phyloP scores from a whole-genome alignment of 441 rosid species.

The Pelargonium cotyledonis region DNA sequence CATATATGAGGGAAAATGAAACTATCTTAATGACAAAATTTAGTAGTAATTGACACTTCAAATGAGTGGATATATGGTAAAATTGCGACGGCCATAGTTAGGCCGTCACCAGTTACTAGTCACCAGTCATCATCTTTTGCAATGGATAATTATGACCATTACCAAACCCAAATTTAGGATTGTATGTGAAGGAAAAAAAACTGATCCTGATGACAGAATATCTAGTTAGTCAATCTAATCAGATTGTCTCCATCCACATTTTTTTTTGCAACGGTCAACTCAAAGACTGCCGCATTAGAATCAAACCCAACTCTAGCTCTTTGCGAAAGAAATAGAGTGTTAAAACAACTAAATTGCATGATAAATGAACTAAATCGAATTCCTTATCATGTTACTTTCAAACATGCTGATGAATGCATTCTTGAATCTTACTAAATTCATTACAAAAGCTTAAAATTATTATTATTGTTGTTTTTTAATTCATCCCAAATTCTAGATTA shows the following conservation, averaged over 20 bases:
- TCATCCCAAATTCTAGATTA: background rate
- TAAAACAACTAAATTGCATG: background rate
- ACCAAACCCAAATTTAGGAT: too few species aligned
- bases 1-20: background rate
- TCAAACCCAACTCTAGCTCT: background rate
- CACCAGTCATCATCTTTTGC: too few species aligned
- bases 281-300: too few species aligned
- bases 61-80: too few species aligned
- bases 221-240: background rate
- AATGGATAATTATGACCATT: too few species aligned
- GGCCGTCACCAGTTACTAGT: too few species aligned
- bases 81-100: too few species aligned
- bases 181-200: background rate
- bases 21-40: background rate
- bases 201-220: background rate
- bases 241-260: background rate
- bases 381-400: background rate
- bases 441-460: too few species aligned
- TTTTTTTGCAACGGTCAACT: background rate
- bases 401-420: background rate
- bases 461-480: background rate
- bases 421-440: background rate
- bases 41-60: background rate
- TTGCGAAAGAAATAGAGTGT: background rate
- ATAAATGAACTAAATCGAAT: background rate